Percentiles rank a stretch among this genome's conserved stretches.
Conservation (phyloP, 352 stramenopile species). For the Plasmopara muralis region DNA sequence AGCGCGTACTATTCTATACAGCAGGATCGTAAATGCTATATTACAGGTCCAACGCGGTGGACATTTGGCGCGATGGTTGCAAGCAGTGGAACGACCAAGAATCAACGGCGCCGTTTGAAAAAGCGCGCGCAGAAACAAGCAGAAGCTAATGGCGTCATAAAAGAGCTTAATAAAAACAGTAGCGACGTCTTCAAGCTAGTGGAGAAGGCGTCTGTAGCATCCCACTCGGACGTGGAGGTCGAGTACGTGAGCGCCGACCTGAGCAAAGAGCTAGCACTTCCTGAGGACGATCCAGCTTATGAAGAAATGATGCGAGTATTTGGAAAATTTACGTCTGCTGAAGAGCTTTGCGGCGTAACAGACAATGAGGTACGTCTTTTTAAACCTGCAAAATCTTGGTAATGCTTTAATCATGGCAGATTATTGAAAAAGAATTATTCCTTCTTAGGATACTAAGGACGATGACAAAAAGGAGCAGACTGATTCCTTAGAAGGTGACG, state of each 20-base stretch:
- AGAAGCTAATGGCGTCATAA: slow-evolving; percentile 24
- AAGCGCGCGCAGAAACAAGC: slow-evolving; percentile 76
- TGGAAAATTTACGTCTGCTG: slow-evolving; percentile 71
- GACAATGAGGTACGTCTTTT: slow-evolving; percentile 32
- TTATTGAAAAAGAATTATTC: background rate
- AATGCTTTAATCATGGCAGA: background rate
- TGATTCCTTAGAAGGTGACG: slow-evolving; percentile 11
- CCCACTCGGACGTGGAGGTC: slow-evolving; percentile 48
- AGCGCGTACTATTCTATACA: background rate
- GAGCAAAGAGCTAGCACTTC: slow-evolving; percentile 53
- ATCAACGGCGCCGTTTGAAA: slow-evolving; percentile 71
- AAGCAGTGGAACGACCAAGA: slow-evolving; percentile 61
- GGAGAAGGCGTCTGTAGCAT: slow-evolving; percentile 2
- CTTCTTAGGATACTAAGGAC: slow-evolving; percentile 19
- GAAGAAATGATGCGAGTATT: slow-evolving; percentile 88
- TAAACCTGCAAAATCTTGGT: slow-evolving; percentile 2
- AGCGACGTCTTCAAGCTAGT: background rate
- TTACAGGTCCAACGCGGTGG: slow-evolving; percentile 12
- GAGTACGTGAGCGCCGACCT: slow-evolving; percentile 81
- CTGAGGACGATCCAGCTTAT: slow-evolving; percentile 57
- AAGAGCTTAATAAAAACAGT: background rate
- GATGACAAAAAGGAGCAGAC: slow-evolving; percentile 22
- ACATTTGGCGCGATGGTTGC: slow-evolving; percentile 12
- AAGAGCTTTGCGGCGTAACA: slow-evolving; percentile 66
- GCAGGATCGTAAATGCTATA: slow-evolving; percentile 3